These are phyloP conservation scores for Tribonema minus DNA, from an alignment of 108 stramenopile genomes.

Conservation along the genomic window DNA sequence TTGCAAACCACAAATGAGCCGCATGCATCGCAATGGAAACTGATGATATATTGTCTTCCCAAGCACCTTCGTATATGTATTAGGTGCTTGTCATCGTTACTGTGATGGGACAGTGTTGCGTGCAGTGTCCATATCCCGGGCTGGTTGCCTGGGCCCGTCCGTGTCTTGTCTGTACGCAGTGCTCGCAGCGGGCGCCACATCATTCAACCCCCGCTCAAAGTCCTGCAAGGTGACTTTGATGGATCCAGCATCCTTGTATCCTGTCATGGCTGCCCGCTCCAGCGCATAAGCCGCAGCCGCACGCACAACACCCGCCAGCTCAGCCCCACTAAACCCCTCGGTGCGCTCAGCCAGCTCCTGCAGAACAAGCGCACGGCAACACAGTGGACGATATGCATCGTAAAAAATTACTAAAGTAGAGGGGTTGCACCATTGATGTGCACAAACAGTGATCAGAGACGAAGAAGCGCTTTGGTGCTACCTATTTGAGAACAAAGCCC, in stretches of 20 bases:
- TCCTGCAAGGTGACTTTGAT: slow-evolving; percentile 13
- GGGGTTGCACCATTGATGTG: neutral
- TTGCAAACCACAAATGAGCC: no score
- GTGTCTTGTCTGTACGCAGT: no score
- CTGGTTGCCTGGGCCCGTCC: no score
- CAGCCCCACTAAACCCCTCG: slow-evolving; percentile 94
- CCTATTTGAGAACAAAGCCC: no score
- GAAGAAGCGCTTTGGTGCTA: no score
- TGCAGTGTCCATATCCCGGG: no score
- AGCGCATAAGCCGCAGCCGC: slow-evolving; percentile 88
- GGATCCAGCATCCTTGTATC: neutral
- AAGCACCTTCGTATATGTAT: no score
- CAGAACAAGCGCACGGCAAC: neutral
- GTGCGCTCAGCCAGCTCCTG: slow-evolving; percentile 57
- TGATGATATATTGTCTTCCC: no score
- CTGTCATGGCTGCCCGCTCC: slow-evolving; percentile 3
- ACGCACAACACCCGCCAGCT: slow-evolving; percentile 94
- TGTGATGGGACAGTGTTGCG: no score
- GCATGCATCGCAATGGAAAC: no score
- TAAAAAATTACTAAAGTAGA: neutral
- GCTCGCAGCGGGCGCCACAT: slow-evolving; percentile 3
- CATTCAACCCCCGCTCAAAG: slow-evolving; percentile 29
- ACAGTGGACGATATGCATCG: neutral
- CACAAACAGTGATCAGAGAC: neutral
- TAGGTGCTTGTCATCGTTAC: no score